phyloP scores from a whole-genome alignment of 2,329 filamentous ascomycete species.

The Epichloe hybrida region DNA sequence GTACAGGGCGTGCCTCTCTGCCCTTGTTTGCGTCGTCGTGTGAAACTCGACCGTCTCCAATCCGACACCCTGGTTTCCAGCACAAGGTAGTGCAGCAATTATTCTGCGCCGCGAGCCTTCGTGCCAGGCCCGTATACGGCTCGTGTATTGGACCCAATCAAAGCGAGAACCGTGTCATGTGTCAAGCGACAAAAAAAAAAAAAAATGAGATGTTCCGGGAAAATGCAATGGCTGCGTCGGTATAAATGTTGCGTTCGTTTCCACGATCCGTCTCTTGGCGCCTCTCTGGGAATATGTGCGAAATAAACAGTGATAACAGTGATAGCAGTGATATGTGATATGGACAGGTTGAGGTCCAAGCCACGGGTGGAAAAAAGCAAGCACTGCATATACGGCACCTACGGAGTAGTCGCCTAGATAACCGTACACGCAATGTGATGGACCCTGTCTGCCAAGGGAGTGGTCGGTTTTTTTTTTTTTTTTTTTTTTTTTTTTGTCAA shows the following conservation, averaged over 20 bases:
- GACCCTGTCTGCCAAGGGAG: not conserved
- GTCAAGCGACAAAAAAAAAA: not conserved
- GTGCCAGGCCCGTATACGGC: not conserved
- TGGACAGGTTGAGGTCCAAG: not conserved
- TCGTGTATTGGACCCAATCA: too few species aligned
- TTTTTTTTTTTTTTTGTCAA: not conserved
- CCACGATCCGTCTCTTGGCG: too few species aligned
- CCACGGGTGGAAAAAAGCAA: not conserved
- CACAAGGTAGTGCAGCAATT: not conserved
- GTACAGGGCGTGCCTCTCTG: not conserved
- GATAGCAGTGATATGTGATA: too few species aligned
- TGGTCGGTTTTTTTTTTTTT: not conserved
- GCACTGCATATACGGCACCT: not conserved
- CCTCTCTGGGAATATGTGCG: not conserved
- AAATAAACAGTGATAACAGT: not conserved
- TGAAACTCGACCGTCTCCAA: not conserved
- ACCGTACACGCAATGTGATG: not conserved
- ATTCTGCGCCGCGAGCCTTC: not conserved
- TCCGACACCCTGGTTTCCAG: not conserved
- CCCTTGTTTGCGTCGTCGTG: not conserved
- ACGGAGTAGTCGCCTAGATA: not conserved
- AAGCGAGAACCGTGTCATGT: not conserved
- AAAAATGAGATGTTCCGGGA: not conserved
- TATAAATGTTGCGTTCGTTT: not conserved
- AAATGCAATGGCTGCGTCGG: not conserved